Evolutionary conservation across 768 basidiomycete genomes (phyloP).

Genomic region (Trametes cinnabarina): DNA sequence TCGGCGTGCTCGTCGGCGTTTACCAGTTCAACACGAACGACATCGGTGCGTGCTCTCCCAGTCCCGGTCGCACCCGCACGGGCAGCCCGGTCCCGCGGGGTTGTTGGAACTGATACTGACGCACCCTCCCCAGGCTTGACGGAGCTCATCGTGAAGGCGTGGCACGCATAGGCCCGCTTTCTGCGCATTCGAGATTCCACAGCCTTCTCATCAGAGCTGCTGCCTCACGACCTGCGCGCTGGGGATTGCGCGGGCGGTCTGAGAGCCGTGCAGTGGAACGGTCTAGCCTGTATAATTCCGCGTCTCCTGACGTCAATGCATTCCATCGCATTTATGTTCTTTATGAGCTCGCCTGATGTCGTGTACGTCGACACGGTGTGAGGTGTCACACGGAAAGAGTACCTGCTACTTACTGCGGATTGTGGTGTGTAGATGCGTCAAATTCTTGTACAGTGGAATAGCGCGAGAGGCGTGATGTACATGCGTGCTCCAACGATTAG

Average conservation of each 20-base stretch:
- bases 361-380: too few species aligned
- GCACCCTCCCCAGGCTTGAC: slow-evolving; percentile 61
- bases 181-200: neutral
- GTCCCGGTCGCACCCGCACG: neutral
- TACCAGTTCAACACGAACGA: slow-evolving; percentile 99
- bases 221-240: too few species aligned
- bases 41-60: slow-evolving; percentile 67
- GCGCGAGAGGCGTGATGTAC: neutral
- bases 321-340: neutral
- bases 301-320: slow-evolving; percentile 12
- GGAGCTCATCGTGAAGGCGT: slow-evolving; percentile 78
- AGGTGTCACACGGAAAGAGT: too few species aligned
- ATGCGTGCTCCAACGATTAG: neutral
- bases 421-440: too few species aligned
- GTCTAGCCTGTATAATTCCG: slow-evolving; percentile 10
- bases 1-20: slow-evolving; percentile 81
- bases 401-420: too few species aligned
- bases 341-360: neutral
- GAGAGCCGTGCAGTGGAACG: neutral
- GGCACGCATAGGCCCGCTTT: slow-evolving; percentile 54
- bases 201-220: too few species aligned
- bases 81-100: too few species aligned
- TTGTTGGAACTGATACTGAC: neutral
- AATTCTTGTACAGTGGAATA: neutral
- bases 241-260: neutral